These are phyloP conservation scores for Wickerhamomyces chambardii DNA, from an alignment of 805 yeast genomes.

Conservation along the genomic window DNA sequence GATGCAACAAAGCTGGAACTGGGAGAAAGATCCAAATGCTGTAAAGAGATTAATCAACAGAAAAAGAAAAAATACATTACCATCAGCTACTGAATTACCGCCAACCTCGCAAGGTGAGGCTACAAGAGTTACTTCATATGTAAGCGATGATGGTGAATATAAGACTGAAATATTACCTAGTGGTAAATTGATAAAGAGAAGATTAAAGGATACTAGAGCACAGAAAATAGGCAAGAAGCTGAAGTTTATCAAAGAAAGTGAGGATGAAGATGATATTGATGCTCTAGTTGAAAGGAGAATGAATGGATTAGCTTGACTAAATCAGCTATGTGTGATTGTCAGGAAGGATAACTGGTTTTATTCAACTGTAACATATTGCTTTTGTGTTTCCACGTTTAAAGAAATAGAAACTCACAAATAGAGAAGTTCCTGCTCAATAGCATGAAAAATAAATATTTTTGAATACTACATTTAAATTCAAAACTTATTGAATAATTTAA, in stretches of 20 bases:
- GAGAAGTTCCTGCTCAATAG: too few species aligned
- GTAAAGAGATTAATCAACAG: conserved; percentile 12
- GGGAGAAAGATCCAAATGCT: conserved; percentile 39
- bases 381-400: too few species aligned
- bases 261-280: conserved; percentile 35
- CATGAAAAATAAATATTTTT: too few species aligned
- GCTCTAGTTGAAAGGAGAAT: conserved; percentile 44
- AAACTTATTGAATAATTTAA: too few species aligned
- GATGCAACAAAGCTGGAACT: conserved; percentile 72
- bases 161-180: conserved; percentile 62
- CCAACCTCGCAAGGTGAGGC: conserved; percentile 35
- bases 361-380: too few species aligned
- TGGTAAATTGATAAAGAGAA: conserved; percentile 51
- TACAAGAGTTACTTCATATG: conserved; percentile 16
- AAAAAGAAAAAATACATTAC: conserved; percentile 15
- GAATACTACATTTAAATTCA: too few species aligned
- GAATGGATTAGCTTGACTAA: conserved; percentile 23
- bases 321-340: too few species aligned
- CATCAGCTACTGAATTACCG: conserved; percentile 33
- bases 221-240: conserved; percentile 29
- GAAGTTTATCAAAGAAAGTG: conserved; percentile 20
- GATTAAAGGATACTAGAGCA: conserved; percentile 16
- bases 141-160: conserved; percentile 21
- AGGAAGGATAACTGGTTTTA: too few species aligned
- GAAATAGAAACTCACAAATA: too few species aligned